Evolutionary conservation across 768 basidiomycete species (phyloP).

Genomic region (Lentinula aciculospora): DNA sequence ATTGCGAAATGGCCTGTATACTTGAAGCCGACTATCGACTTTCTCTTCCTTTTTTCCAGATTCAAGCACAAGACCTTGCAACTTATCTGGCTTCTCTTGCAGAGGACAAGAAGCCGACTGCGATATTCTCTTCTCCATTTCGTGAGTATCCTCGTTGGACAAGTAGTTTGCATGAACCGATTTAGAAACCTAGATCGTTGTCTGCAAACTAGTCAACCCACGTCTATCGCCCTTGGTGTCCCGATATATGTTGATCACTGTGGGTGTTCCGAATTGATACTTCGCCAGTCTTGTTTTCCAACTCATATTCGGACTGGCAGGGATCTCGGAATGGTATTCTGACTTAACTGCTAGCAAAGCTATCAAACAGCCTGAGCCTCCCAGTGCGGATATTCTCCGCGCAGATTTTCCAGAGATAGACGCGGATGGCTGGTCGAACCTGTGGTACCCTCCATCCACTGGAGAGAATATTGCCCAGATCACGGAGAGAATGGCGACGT

Average conservation of each 20-base stretch:
- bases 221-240: conserved; percentile 51
- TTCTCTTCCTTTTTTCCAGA: neutral
- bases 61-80: conserved; percentile 70
- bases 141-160: conserved; percentile 36
- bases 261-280: conserved; percentile 18
- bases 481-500: conserved; percentile 54
- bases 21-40: neutral
- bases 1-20: neutral
- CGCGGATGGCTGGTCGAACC: conserved; percentile 45
- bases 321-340: conserved; percentile 76
- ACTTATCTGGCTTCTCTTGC: conserved; percentile 60
- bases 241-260: conserved; percentile 82
- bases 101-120: conserved; percentile 62
- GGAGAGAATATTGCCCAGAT: conserved; percentile 64
- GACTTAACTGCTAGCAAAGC: conserved; percentile 61
- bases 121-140: conserved; percentile 81
- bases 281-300: neutral
- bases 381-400: conserved; percentile 45
- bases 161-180: neutral
- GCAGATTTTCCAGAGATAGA: conserved; percentile 58
- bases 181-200: conserved; percentile 60
- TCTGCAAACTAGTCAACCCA: conserved; percentile 69
- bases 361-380: conserved; percentile 67
- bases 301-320: conserved; percentile 23
- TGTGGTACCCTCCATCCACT: conserved; percentile 66